A percentile compares a stretch with the other conserved stretches of the same genome.
Evolutionary conservation across 1,284 basidiomycete genomes (phyloP).

Genomic region (Heterobasidion annosum): DNA sequence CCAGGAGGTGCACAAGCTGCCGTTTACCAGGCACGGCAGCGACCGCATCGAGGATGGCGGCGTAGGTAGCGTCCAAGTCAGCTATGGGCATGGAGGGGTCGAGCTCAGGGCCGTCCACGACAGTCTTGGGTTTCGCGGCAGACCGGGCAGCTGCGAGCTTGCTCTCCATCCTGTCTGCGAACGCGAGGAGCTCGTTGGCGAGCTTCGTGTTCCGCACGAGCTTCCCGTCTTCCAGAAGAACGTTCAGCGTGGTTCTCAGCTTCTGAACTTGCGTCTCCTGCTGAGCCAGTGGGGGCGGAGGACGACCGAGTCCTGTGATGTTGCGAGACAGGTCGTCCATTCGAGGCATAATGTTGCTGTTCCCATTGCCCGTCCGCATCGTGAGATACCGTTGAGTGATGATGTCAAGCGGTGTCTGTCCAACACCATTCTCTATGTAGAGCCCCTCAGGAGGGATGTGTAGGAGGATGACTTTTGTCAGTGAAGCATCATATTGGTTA

Average conservation of each 20-base stretch:
- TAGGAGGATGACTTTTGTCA: slow-evolving; percentile 27
- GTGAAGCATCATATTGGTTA: slow-evolving; percentile 20
- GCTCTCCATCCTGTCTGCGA: slow-evolving; percentile 23
- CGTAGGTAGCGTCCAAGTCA: slow-evolving; percentile 11
- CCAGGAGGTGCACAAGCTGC: slow-evolving; percentile 32
- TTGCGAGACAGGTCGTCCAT: neutral
- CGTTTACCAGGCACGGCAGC: slow-evolving; percentile 15
- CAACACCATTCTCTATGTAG: slow-evolving; percentile 43
- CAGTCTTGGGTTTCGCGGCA: slow-evolving; percentile 4
- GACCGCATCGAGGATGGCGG: slow-evolving; percentile 17
- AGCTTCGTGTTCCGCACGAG: slow-evolving; percentile 23
- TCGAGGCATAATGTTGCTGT: slow-evolving; percentile 11
- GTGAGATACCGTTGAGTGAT: slow-evolving; percentile 10
- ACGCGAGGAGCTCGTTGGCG: slow-evolving; percentile 22
- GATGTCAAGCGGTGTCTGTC: slow-evolving; percentile 41
- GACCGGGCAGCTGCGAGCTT: slow-evolving; percentile 14
- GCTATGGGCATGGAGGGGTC: neutral
- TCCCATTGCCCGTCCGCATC: neutral
- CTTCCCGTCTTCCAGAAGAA: slow-evolving; percentile 22
- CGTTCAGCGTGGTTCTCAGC: slow-evolving; percentile 24
- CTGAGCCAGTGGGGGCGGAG: too few relatives aligned
- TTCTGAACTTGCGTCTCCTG: slow-evolving; percentile 20
- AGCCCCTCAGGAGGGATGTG: slow-evolving; percentile 27
- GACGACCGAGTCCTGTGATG: slow-evolving; percentile 1
- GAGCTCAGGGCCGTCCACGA: slow-evolving; percentile 5